Base-by-base conservation (phyloP, 352 stramenopile genomes). In the Phytophthora uliginosa region DNA sequence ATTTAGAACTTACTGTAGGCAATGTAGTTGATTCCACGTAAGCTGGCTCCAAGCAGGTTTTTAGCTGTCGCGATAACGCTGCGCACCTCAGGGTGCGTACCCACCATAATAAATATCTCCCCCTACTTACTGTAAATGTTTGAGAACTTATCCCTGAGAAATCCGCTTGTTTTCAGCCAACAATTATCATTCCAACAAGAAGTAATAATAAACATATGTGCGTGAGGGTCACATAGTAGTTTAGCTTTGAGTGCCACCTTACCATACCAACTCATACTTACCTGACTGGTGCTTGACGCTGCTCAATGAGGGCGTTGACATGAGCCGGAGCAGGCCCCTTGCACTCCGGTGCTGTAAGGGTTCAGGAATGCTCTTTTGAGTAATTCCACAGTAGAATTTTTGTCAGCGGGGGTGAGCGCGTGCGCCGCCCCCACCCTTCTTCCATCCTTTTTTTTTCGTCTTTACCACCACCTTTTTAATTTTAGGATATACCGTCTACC, bases 311-410 rank as follows among this genome's bases (percentile, higher is more conserved):
- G 88, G 69, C 79, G 84, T 90, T 95, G 86, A 88, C 88, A 93
- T 95, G 84, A 88, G 81, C 86, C 86, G 86, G 86, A 94, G 87
- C 87, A 94, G 85, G 83, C 85, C 85, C 85, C 87, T 91, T 90
- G 82, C 83, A 94, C 87, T 81, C 87, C 73, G 85, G 85, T 92
- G 87, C 85, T 94, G 87, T 94, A 94, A 94, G 84, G 81, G 84
- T 77, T 88, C 82, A 92, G 81, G 83, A 90, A 89, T 92, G 84
- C 83, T 85, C 84, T 88, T 91, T 56, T 83, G 78, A 84, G 84
- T 90, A 90, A 90, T 84, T 92, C 77, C 83, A 92, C 84, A 89
- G 84, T 90, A 89, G 73, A 89, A 90, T 92, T 92, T 92, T 92
- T 92, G 84, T 75, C 69, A 92, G 81, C 74, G 84, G 84, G 84